Percentiles rank a stretch among this genome's conserved stretches.
Evolutionary conservation across 2,329 filamentous ascomycete genomes (phyloP).

Genomic region (Nemania sp.): DNA sequence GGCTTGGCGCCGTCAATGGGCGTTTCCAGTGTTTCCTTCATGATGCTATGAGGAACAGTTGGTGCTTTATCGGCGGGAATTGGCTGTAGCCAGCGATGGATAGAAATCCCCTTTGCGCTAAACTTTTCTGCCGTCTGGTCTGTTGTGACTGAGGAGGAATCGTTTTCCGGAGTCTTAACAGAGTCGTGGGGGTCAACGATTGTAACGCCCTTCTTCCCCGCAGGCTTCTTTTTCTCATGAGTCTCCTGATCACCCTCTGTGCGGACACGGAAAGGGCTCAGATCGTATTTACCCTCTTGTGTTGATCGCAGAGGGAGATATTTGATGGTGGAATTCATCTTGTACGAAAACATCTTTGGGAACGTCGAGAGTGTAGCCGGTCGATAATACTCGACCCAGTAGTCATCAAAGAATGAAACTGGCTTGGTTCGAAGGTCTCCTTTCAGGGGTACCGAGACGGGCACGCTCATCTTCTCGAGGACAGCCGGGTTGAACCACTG

Average conservation of each 20-base stretch:
- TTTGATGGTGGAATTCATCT: slow-evolving; percentile 85
- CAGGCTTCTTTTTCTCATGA: slow-evolving; percentile 60
- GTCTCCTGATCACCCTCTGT: slow-evolving; percentile 62
- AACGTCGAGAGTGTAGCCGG: slow-evolving; percentile 87
- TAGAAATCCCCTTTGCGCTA: slow-evolving; percentile 53
- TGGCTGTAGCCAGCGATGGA: slow-evolving; percentile 66
- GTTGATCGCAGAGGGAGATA: slow-evolving; percentile 77
- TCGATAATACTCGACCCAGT: slow-evolving; percentile 96
- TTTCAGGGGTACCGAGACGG: slow-evolving; percentile 48
- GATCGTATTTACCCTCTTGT: slow-evolving; percentile 74
- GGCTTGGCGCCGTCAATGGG: slow-evolving; percentile 43
- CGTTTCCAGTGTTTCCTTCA: slow-evolving; percentile 51
- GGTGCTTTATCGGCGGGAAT: slow-evolving; percentile 43
- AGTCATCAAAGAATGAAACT: slow-evolving; percentile 78
- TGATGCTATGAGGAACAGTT: slow-evolving; percentile 52
- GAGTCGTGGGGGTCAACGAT: slow-evolving; percentile 64
- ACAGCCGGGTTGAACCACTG: slow-evolving; percentile 81
- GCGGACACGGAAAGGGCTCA: slow-evolving; percentile 85
- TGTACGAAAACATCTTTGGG: slow-evolving; percentile 88
- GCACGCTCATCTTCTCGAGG: slow-evolving; percentile 65
- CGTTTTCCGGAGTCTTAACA: slow-evolving; percentile 44
- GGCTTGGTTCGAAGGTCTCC: slow-evolving; percentile 46
- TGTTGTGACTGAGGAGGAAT: slow-evolving; percentile 44
- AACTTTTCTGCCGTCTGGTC: slow-evolving; percentile 41
- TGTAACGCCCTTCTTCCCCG: slow-evolving; percentile 66